These are phyloP conservation scores for Heliosperma pusillum DNA, from an alignment of 148 eudicot genomes.

Conservation along the genomic window DNA sequence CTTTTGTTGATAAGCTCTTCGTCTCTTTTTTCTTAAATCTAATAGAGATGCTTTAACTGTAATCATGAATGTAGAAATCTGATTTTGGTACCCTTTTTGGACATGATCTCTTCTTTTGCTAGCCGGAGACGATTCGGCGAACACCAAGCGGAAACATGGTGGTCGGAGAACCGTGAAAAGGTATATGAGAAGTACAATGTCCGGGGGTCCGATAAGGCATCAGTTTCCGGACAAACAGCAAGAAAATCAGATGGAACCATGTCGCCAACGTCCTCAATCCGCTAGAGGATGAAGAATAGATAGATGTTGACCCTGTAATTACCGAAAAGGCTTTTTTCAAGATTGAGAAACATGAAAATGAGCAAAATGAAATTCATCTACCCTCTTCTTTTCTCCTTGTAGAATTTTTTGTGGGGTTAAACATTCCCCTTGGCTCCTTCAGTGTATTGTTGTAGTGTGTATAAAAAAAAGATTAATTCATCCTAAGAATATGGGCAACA, in stretches of 20 bases:
- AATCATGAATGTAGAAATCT: background rate
- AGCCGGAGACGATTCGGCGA: slow-evolving; percentile 95
- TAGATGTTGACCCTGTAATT: slow-evolving; percentile 29
- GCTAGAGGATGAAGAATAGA: slow-evolving; percentile 26
- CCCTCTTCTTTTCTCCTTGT: background rate
- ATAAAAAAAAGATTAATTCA: slow-evolving; percentile 22
- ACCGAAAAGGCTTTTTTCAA: slow-evolving; percentile 17
- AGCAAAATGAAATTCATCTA: slow-evolving; percentile 22
- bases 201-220: slow-evolving; percentile 69
- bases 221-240: slow-evolving; percentile 65
- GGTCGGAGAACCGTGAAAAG: slow-evolving; percentile 94
- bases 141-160: slow-evolving; percentile 97
- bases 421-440: slow-evolving; percentile 12
- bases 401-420: slow-evolving; percentile 25
- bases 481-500: slow-evolving; percentile 10
- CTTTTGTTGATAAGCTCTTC: background rate
- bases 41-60: background rate
- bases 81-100: background rate
- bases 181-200: slow-evolving; percentile 87
- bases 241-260: slow-evolving; percentile 63
- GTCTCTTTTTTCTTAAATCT: background rate
- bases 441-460: slow-evolving; percentile 25
- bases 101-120: slow-evolving; percentile 12
- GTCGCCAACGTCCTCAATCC: slow-evolving; percentile 49
- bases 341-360: slow-evolving; percentile 17